Evolutionary conservation across 2,329 filamentous ascomycete genomes (phyloP).

Genomic region (Endothia cerciana): DNA sequence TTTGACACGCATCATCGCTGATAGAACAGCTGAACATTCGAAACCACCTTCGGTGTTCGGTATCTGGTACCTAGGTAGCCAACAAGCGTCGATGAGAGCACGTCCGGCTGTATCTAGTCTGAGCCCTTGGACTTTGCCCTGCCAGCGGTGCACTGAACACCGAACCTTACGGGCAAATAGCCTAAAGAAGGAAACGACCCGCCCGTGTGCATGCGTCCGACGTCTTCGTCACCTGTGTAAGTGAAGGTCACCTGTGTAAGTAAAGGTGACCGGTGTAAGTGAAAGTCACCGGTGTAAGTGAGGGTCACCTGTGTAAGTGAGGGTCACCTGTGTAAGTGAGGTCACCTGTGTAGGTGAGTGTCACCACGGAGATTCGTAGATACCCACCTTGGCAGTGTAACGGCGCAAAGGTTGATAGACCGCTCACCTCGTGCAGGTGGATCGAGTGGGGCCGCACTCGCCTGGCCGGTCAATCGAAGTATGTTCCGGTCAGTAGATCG

Average conservation of each 20-base stretch:
- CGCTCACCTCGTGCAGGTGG: not conserved
- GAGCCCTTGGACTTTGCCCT: not conserved
- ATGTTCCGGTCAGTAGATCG: not conserved
- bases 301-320: no score
- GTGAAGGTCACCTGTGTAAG: not conserved
- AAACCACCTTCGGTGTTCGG: slow-evolving; percentile 11
- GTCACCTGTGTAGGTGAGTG: no score
- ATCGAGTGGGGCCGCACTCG: not conserved
- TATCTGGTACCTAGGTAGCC: not conserved
- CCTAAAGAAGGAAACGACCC: not conserved
- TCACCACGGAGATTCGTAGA: no score
- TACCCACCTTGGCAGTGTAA: no score
- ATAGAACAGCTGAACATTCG: not conserved
- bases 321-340: no score
- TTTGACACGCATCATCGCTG: not conserved
- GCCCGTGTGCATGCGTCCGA: not conserved
- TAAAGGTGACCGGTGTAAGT: no score
- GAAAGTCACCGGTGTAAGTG: no score
- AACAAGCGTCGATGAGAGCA: not conserved
- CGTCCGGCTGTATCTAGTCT: not conserved
- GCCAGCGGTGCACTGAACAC: not conserved
- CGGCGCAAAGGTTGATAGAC: no score
- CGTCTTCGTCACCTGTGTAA: not conserved
- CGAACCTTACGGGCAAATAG: not conserved
- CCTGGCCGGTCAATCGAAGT: not conserved